Conservation (phyloP, 2,329 filamentous ascomycete species). For the Ceratocystis huliohia region DNA sequence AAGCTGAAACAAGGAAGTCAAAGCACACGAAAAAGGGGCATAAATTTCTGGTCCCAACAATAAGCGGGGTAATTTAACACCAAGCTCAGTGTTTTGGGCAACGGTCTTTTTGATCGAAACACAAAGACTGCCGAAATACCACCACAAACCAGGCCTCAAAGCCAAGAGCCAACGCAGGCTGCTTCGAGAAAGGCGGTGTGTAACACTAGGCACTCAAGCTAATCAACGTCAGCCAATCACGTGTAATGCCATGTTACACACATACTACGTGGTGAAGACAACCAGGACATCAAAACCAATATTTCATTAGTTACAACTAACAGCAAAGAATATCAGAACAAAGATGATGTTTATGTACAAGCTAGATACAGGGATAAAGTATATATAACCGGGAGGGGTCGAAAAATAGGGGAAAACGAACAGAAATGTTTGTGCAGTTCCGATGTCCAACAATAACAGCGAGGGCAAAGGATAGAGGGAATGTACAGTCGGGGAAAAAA, state of each 20-base stretch:
- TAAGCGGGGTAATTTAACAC: too few relatives aligned
- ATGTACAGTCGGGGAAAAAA: not conserved
- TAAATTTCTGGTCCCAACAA: too few relatives aligned
- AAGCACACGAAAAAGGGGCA: too few relatives aligned
- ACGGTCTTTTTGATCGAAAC: too few relatives aligned
- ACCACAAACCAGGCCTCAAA: too few relatives aligned
- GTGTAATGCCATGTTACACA: not conserved
- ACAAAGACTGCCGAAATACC: too few relatives aligned
- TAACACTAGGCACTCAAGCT: not conserved
- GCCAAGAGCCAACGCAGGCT: not conserved
- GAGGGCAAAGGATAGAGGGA: not conserved
- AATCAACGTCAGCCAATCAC: not conserved
- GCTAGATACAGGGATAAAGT: conserved; percentile 1
- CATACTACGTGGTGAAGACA: not conserved
- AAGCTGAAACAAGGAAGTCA: too few relatives aligned
- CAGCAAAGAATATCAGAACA: not conserved
- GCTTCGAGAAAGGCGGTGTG: not conserved
- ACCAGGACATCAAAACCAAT: not conserved
- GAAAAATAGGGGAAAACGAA: not conserved
- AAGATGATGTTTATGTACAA: not conserved
- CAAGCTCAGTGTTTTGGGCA: too few relatives aligned
- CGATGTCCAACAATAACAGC: not conserved
- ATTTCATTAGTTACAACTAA: conserved; percentile 7
- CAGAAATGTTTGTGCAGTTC: conserved; percentile 1
- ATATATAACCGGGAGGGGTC: not conserved